These are phyloP conservation scores for Malassezia dermatis DNA, from an alignment of 1,284 basidiomycete species.

Conservation along the genomic window DNA sequence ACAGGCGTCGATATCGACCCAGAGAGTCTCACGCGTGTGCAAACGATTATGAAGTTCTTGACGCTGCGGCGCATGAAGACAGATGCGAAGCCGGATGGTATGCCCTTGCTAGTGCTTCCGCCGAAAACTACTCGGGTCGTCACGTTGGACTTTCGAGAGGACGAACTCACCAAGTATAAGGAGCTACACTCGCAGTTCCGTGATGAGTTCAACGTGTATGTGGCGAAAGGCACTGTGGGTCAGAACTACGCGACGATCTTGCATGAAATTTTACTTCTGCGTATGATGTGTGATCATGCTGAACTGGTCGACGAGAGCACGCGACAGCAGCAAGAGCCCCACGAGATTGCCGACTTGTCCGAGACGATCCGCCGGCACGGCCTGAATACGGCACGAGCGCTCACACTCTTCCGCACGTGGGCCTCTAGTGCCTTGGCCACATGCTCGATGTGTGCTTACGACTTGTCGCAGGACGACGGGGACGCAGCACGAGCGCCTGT, in stretches of 20 bases:
- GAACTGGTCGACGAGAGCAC: constrained; percentile 63
- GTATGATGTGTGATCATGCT: constrained; percentile 94
- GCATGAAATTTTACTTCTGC: constrained; percentile 64
- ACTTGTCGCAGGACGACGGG: constrained; percentile 53
- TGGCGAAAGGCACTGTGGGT: constrained; percentile 74
- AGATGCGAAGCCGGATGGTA: constrained; percentile 67
- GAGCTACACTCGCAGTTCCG: constrained; percentile 76
- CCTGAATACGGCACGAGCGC: constrained; percentile 64
- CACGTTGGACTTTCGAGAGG: constrained; percentile 68
- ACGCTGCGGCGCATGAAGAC: constrained; percentile 94
- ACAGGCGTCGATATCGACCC: constrained; percentile 54
- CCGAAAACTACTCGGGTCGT: constrained; percentile 74
- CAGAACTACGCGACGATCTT: constrained; percentile 96
- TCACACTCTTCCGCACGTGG: constrained; percentile 67
- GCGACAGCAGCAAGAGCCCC: constrained; percentile 15
- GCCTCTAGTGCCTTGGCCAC: constrained; percentile 74
- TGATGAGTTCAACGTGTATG: constrained; percentile 75
- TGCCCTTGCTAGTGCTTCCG: constrained; percentile 69
- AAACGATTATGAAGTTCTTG: constrained; percentile 92
- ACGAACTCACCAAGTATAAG: constrained; percentile 78
- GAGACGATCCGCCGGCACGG: constrained; percentile 64
- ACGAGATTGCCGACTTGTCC: constrained; percentile 53
- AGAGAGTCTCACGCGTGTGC: constrained; percentile 82
- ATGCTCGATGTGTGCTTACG: constrained; percentile 73
- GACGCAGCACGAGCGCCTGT: constrained; percentile 50